Evolutionary conservation across 1,284 basidiomycete genomes (phyloP).

Genomic region (Coniferiporia sulphurascens): DNA sequence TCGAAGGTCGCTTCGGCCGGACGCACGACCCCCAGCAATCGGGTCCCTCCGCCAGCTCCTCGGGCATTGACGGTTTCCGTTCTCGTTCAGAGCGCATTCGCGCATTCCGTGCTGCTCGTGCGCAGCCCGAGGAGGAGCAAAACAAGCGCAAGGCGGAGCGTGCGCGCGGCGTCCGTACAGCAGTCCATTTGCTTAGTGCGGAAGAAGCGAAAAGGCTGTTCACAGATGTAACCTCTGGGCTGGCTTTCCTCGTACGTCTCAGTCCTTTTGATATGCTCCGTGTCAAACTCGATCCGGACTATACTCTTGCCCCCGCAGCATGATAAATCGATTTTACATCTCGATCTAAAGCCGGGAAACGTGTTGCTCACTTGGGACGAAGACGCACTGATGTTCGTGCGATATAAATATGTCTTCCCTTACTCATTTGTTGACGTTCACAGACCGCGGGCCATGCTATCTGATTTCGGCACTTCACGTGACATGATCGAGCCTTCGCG

Average conservation of each 20-base stretch:
- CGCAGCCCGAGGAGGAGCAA: constrained; percentile 56
- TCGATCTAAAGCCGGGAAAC: constrained; percentile 92
- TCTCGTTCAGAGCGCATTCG: constrained; percentile 69
- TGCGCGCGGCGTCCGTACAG: constrained; percentile 49
- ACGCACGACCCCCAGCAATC: constrained; percentile 23
- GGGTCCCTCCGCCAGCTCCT: constrained; percentile 17
- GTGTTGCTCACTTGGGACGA: constrained; percentile 91
- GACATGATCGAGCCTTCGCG: constrained; percentile 74
- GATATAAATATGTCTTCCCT: not conserved
- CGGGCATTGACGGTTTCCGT: constrained; percentile 28
- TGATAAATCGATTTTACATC: constrained; percentile 79
- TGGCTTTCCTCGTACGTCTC: constrained; percentile 74
- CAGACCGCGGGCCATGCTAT: constrained; percentile 82
- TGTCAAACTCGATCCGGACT: not conserved
- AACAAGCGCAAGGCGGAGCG: constrained; percentile 52
- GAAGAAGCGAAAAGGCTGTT: constrained; percentile 79
- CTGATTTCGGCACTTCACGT: constrained; percentile 91
- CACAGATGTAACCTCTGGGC: constrained; percentile 70
- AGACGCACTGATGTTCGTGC: constrained; percentile 67
- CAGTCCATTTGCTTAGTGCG: constrained; percentile 75
- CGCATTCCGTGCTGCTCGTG: constrained; percentile 67
- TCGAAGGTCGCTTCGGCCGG: constrained; percentile 67
- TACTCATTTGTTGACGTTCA: not conserved
- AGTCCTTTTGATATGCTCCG: not conserved
- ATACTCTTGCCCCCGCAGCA: constrained; percentile 47